Base-by-base conservation (phyloP, 768 basidiomycete genomes). In the Rhizopogon vinicolor region DNA sequence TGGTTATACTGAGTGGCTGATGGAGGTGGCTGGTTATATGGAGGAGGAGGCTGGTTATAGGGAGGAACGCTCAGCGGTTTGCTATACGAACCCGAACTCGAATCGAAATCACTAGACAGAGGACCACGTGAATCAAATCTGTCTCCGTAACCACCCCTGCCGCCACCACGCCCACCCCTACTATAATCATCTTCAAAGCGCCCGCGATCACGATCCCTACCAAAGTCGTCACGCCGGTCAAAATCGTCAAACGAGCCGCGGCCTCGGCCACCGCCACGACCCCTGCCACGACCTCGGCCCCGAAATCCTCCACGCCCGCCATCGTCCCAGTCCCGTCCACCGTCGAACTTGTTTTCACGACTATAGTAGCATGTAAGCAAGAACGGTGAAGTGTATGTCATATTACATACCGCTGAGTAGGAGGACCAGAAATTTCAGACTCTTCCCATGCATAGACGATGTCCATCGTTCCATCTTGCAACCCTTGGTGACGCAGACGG, bases 391-490 rank as follows among this genome's bases (percentile, higher is more conserved):
- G 19, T 18, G 28, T 44, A 60, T 41, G 3, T 19, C 18, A 54
- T 14, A 39, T 37, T 6, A 53, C 63, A 44, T 69, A 77, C 74
- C 75, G 71, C 61, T 74, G 75, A 7, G 68, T 77, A 41, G 74
- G 72, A 42, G 80, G 78, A 19, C 80, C 71, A 41, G 78, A 74
- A 1, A 74, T 70, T 55, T 86, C 85, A 6, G 74, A 78, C 12
- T 80, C 76, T 55, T 98, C 93, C 88, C 91, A 96, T 33, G 88
- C 88, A 60, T 89, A 91, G 0, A 82, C 75, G 44, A 98, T 86
- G 53, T 95, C 91, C 83, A 97, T 87, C 1, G 87, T 83, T 13
- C 97, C 94, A 63, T 93, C 93, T 65, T 89, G 88, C 51, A 86
- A 65, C 1, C 86, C 80, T 71, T 90, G 84, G 55, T 91, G 87